Base-by-base conservation (phyloP, 805 yeast species). In the Yarrowia deformans region DNA sequence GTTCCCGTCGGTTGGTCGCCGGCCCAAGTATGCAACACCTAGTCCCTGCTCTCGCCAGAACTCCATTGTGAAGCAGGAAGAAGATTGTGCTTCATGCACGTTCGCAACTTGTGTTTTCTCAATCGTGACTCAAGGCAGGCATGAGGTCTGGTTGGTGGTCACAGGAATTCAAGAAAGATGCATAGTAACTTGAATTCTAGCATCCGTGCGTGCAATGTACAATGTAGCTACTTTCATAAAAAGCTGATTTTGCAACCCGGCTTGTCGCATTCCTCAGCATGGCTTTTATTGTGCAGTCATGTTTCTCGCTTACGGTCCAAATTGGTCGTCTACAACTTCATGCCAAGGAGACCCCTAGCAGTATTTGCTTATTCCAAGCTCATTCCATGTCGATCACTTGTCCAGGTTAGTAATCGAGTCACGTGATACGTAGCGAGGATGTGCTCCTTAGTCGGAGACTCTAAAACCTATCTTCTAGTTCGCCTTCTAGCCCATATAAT, bases 271-370 rank as follows among this genome's bases (percentile, higher is more conserved):
- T 23, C 29, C 29, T 23, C 4, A 23, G 3, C 40, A 39, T 39
- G 7, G 16, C 40, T 39, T 39, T 39, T 10, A 6, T 39, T 5
- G 9, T 13, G 40, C 12, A 19, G 12, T 46, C 23, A 8, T 9
- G 23, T 13, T 10, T 23, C 35, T 48, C 52, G 52, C 52, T 29
- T 29, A 29, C 18, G 3, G 10, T 29, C 18, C 35, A 12, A 14
- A 23, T 13, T 29, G 35, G 35, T 13, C 52, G 16, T 46, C 13
- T 46, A 7, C 8, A 5, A 18, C 8, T 35, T 35, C 52, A 48
- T 48, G 52, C 52, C 52, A 48, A 48, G 52, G n/a, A 29, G 18
- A 14, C 52, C 52, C 52, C 52, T 48, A 14, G 35, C 52, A 46
- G 13, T 1, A 14, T 23, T 48, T 46, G 50, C 50, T 46, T 46